Conservation (phyloP, 106 monocot species). For the Cymbidium sinense region DNA sequence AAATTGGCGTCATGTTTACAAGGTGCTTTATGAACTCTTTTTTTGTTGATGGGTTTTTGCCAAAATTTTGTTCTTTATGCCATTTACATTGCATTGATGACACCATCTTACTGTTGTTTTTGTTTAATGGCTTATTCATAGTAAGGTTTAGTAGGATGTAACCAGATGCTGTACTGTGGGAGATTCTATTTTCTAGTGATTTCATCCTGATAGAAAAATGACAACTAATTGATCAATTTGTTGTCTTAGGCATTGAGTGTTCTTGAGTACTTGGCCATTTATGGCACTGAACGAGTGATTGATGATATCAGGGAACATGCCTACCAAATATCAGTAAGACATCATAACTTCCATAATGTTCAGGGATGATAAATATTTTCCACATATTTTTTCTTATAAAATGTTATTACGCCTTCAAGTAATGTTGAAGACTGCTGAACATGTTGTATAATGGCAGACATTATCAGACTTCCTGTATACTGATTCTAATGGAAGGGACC, state of each 20-base stretch:
- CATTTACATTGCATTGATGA: background rate
- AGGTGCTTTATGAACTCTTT: slow-evolving; percentile 35
- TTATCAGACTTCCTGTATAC: slow-evolving; percentile 86
- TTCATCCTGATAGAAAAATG: background rate
- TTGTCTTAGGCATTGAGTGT: slow-evolving; percentile 59
- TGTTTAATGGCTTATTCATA: background rate
- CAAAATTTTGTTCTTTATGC: too few relatives aligned
- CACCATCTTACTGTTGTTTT: background rate
- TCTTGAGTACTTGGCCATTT: slow-evolving; percentile 80
- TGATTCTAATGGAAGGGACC: slow-evolving; percentile 79
- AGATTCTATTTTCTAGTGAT: background rate
- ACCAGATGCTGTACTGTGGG: background rate
- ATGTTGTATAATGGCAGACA: slow-evolving; percentile 30
- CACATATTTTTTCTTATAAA: too few relatives aligned
- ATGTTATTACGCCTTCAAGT: too few relatives aligned
- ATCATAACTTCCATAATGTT: too few relatives aligned
- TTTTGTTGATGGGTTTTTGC: background rate
- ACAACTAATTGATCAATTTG: background rate
- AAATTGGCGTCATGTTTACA: slow-evolving; percentile 99
- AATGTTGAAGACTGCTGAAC: too few relatives aligned
- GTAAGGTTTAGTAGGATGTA: background rate
- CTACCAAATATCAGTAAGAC: slow-evolving; percentile 75
- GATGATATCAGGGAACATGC: slow-evolving; percentile 83
- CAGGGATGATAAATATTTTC: too few relatives aligned
- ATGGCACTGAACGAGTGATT: slow-evolving; percentile 89